Evolutionary conservation across 306 rosid genomes (phyloP), one percentile per base, ranked within the genome.

Genomic region (Acacia melanoxylon): DNA sequence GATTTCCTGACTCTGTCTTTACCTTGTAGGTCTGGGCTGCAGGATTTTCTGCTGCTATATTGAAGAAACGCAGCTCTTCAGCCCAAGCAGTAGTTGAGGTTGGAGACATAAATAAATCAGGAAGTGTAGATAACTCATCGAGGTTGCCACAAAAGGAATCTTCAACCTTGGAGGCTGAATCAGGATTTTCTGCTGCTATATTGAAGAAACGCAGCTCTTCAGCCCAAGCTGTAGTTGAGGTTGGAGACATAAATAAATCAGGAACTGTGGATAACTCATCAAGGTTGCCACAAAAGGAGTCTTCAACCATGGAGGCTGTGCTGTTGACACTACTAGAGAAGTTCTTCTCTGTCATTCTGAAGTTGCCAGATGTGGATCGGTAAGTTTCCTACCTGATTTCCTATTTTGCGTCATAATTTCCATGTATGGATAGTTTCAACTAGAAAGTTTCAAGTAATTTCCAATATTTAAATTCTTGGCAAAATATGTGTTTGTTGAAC

Each of bases 1-100:
- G 7, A 25, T 24, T 45, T 72, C 59, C 76, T 73, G 63, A 73
- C 56, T 74, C 0, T 49, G 56, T 70, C 37, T 35, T 25, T 25
- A 45, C 44, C 27, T 71, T 76, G 56, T 85, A 95, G 99, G 97
- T 95, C 72, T 95, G 96, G 98, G 97, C 99, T 72, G 96, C 97
- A 2, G 99, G 99, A 56, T 95, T 95, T 81, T 84, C 91, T 72
- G 87, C 92, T 0, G 99, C 97, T 27, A 85, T 93, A 85, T 77
- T 95, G 76, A 89, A 93, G 88, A 95, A 93, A 56, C 85, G 69
- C 15, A 92, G 85, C 85, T 88, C 93, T 56, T 77, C 84, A 24
- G 52, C 88, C 56, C 84, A 75, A 68, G 44, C 86, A 5, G 54
- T 35, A 15, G 71, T 46, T 25, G 78, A 87, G 41, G 84, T 68